Base-by-base conservation (phyloP, 169 alveolate species). In the Babesia bovis region DNA sequence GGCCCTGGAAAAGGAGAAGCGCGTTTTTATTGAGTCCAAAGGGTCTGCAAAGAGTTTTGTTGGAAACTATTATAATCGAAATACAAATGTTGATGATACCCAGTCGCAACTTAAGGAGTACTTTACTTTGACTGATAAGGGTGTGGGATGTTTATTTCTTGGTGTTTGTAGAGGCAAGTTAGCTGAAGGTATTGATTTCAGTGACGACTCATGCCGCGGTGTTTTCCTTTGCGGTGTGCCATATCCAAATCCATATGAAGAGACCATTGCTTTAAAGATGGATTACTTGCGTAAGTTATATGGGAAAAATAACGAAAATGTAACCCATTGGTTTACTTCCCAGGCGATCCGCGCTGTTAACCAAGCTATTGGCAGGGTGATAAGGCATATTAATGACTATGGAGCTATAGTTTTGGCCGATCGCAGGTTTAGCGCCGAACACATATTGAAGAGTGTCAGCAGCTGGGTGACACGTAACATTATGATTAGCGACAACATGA, bases 331-430 rank as follows among this genome's bases (percentile, higher is more conserved):
- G 98, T 94, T 96, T 88, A 73, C 85, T 42, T 89, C 92, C 65
- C 94, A 95, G 78, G 98, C 98, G 3, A 94, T 95, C 36, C 87
- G 98, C 75, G 97, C 98, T 17, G 94, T 94, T 28, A 97, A 97
- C 85, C 97, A 97, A 81, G 97, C 98, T 3, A 84, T 96, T 21
- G 99, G 99, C 25, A 91, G 99, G 74, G 96, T 95, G 28, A 94
- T 97, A 28, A 87, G 99, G 60, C 99, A 97, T 85, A 87, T 76
- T 50, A 68, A 93, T 59, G 99, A 96, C 75, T 96, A 94, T 74
- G 99, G 99, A 35, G 83, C 89, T 21, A 90, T 96, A 36, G 66
- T 94, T 30, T 89, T 95, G 45, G 84, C 94, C 28, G 99, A 96
- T 79, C 84, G 88, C 59, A 85, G 98, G 53, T 96, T 85, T 83